These are phyloP conservation scores for Kondoa malvinella DNA, from an alignment of 768 basidiomycete genomes.

Conservation along the genomic window DNA sequence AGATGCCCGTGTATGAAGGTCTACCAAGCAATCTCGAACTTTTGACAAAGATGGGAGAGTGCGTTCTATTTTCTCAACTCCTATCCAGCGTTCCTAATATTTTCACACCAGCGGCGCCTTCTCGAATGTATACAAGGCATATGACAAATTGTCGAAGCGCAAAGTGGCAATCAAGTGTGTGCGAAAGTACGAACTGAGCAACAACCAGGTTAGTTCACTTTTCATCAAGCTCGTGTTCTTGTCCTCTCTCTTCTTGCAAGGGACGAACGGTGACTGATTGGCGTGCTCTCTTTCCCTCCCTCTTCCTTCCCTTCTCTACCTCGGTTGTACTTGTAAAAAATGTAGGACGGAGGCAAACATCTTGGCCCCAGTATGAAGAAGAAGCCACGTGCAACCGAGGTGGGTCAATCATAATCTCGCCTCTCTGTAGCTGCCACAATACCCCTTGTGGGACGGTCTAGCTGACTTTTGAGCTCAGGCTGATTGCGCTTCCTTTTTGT, in stretches of 20 bases:
- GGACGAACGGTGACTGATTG: constrained; percentile 12
- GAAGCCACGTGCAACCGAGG: constrained; percentile 29
- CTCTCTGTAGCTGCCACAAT: constrained; percentile 3
- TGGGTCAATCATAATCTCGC: constrained; percentile 19
- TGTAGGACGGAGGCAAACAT: constrained; percentile 25
- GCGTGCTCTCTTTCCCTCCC: constrained; percentile 23
- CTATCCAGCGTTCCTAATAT: background rate
- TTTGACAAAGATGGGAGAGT: constrained; percentile 22
- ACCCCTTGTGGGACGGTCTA: background rate
- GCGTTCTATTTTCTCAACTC: background rate
- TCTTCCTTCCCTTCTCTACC: constrained; percentile 27
- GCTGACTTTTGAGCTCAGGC: background rate
- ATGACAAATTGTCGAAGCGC: constrained; percentile 53
- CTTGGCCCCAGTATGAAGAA: constrained; percentile 26
- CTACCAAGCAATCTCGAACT: constrained; percentile 13
- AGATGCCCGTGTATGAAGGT: constrained; percentile 17
- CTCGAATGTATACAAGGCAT: constrained; percentile 92
- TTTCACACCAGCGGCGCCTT: constrained; percentile 51
- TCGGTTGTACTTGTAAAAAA: constrained; percentile 11
- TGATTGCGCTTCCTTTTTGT: constrained; percentile 23
- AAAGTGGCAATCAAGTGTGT: constrained; percentile 64
- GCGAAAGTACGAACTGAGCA: constrained; percentile 77
- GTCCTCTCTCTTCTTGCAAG: background rate
- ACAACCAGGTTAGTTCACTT: constrained; percentile 58
- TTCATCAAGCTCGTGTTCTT: background rate